Evolutionary conservation across 2,329 filamentous ascomycete genomes (phyloP), one percentile per base, ranked within the genome.

Genomic region (Fusarium transvaalense): DNA sequence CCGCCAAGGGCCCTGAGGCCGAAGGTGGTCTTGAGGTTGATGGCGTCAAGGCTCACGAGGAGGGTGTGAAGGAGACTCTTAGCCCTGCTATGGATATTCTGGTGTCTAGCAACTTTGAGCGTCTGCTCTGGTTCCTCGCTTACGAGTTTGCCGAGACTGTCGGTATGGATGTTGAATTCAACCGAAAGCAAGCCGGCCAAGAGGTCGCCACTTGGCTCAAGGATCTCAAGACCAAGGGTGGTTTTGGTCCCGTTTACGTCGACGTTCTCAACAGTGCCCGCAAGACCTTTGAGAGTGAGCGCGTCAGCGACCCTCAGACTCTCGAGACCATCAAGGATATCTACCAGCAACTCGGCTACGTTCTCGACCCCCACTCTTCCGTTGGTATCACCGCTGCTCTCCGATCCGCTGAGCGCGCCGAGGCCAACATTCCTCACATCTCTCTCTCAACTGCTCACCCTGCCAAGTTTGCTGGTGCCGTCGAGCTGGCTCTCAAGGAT

Each of bases 81-180:
- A 94, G 91, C 72, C 96, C 96, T 0, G 96, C 96, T 45, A 98
- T 99, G 96, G 96, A 99, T 79, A 98, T 98, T 70, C 85, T 98
- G 5, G 94, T 98, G 14, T 95, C 92, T 25, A 96, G 92, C 78
- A 99, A 99, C 83, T 98, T 99, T 77, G 96, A 99, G 84, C 89
- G 96, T 32, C 85, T 99, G 7, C 85, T 99, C 13, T 98, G 95
- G 95, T 97, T 93, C 84, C 84, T 98, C 29, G 91, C 93, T 3
- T 92, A 93, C 81, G 87, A 92, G 71, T 91, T 89, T 64, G 89
- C 88, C 19, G 76, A 82, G 9, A 82, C 78, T 14, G 84, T 84
- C 6, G 86, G 87, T 51, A 87, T 89, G 84, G 87, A 91, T 72
- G 86, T 89, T 55, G 82, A 85, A 69, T 90, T 86, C 83, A 90